Evolutionary conservation across 164 flowering plant species (phyloP).

Genomic region (Warburgia ugandensis): DNA sequence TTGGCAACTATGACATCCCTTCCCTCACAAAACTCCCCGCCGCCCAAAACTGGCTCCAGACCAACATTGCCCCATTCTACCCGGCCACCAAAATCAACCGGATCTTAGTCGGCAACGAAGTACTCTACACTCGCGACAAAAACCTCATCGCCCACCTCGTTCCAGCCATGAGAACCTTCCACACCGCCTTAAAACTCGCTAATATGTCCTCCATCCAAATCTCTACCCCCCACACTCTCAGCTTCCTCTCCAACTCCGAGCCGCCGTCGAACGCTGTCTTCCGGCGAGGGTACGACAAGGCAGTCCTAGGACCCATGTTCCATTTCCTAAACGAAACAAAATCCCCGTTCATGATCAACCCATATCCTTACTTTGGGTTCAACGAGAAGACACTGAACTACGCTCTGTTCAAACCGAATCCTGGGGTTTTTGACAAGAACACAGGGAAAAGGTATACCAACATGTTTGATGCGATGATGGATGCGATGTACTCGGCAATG

Average conservation of each 20-base stretch:
- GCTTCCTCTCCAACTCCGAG: slow-evolving; percentile 29
- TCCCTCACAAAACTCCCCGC: slow-evolving; percentile 17
- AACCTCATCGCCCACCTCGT: slow-evolving; percentile 36
- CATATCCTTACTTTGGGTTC: slow-evolving; percentile 70
- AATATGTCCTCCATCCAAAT: slow-evolving; percentile 46
- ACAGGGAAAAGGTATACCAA: slow-evolving; percentile 44
- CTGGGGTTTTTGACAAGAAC: slow-evolving; percentile 34
- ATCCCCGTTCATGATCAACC: slow-evolving; percentile 66
- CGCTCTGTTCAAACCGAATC: slow-evolving; percentile 44
- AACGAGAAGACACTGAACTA: slow-evolving; percentile 26
- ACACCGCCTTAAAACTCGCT: slow-evolving; percentile 38
- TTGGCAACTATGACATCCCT: slow-evolving; percentile 56
- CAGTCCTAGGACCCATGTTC: slow-evolving; percentile 47
- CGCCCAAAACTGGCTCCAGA: slow-evolving; percentile 51
- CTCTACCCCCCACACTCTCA: slow-evolving; percentile 70
- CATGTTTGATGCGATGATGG: slow-evolving; percentile 62
- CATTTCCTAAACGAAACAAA: slow-evolving; percentile 51
- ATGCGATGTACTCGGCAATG: slow-evolving; percentile 58
- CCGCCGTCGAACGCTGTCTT: slow-evolving; percentile 66
- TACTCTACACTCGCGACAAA: slow-evolving; percentile 31
- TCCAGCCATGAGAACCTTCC: slow-evolving; percentile 60
- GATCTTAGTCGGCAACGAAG: slow-evolving; percentile 62
- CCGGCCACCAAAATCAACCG: slow-evolving; percentile 46
- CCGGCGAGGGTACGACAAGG: slow-evolving; percentile 37
- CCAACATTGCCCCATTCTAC: slow-evolving; percentile 46